Evolutionary conservation across 108 stramenopile species (phyloP).

Genomic region (Stephanodiscus triporus): DNA sequence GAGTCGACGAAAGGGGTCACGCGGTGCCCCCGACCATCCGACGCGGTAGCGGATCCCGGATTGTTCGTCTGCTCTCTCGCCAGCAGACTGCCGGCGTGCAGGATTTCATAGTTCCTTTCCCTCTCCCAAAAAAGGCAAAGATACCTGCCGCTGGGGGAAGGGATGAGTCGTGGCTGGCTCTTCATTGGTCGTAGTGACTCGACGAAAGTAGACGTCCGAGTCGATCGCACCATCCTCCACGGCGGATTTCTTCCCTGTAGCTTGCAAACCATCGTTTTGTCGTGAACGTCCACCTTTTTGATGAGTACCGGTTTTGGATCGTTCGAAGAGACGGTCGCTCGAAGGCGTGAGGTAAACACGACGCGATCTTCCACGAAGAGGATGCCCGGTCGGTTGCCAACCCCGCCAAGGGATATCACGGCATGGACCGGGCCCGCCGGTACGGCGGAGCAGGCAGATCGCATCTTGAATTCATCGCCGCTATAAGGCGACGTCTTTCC

Average conservation of each 20-base stretch:
- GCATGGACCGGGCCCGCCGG: conserved; percentile 38
- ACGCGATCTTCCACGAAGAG: conserved; percentile 37
- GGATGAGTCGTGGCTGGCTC: conserved; percentile 57
- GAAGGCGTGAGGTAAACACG: conserved; percentile 36
- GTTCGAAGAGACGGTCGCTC: conserved; percentile 12
- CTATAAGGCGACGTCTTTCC: conserved; percentile 18
- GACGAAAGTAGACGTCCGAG: conserved; percentile 29
- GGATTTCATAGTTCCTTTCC: conserved; percentile 76
- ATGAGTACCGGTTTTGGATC: conserved; percentile 25
- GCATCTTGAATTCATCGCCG: background rate
- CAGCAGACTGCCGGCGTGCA: conserved; percentile 64
- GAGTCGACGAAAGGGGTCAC: conserved; percentile 64
- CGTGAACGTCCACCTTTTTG: conserved; percentile 37
- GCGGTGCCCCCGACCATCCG: conserved; percentile 40
- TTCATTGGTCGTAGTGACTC: conserved; percentile 44
- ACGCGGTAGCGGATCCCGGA: conserved; percentile 27
- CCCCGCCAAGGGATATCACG: conserved; percentile 21
- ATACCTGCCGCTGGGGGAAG: conserved; percentile 74
- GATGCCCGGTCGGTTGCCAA: conserved; percentile 44
- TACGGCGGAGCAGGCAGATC: conserved; percentile 13
- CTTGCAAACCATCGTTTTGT: conserved; percentile 34
- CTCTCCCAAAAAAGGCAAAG: conserved; percentile 70
- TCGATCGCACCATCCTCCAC: conserved; percentile 14
- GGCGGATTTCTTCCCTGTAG: conserved; percentile 21
- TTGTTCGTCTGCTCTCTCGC: conserved; percentile 23